Conservation (phyloP, 805 yeast species). For the Starmerella potacharoeniae region DNA sequence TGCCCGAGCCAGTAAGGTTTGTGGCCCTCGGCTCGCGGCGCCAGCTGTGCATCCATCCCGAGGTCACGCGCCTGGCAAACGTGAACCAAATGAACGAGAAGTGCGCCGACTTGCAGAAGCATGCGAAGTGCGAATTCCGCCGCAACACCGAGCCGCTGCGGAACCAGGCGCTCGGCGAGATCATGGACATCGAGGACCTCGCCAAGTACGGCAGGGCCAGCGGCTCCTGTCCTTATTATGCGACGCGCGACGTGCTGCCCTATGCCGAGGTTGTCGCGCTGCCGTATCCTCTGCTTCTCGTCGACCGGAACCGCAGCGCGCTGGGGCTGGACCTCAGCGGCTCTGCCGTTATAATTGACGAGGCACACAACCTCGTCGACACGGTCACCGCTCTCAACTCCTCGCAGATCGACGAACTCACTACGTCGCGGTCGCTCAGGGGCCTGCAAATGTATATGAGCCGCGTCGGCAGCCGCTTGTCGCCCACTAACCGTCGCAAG, state of each 20-base stretch:
- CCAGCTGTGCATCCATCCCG: conserved; percentile 68
- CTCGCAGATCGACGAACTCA: conserved; percentile 40
- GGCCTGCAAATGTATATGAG: conserved; percentile 46
- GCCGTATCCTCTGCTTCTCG: conserved; percentile 72
- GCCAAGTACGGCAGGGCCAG: conserved; percentile 45
- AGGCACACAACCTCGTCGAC: conserved; percentile 82
- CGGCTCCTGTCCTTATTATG: conserved; percentile 72
- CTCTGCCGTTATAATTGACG: conserved; percentile 72
- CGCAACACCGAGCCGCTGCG: conserved; percentile 28
- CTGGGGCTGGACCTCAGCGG: conserved; percentile 48
- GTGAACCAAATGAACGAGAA: conserved; percentile 60
- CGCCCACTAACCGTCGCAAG: conserved; percentile 60
- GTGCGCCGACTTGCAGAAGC: conserved; percentile 58
- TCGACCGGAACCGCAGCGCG: conserved; percentile 46
- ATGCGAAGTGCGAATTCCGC: conserved; percentile 34
- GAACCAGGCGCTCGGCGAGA: conserved; percentile 41
- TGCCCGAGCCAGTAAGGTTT: conserved; percentile 56
- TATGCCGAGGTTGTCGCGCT: conserved; percentile 65
- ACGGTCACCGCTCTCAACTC: conserved; percentile 63
- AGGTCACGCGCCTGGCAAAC: conserved; percentile 40
- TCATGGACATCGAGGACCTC: conserved; percentile 74
- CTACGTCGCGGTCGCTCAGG: conserved; percentile 35
- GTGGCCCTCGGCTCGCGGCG: conserved; percentile 72
- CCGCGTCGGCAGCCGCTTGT: conserved; percentile 54
- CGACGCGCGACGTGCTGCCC: conserved; percentile 45